Evolutionary conservation across 305 asterid genomes (phyloP), one percentile per base, ranked within the genome.

Genomic region (Caryopteris hybrid): DNA sequence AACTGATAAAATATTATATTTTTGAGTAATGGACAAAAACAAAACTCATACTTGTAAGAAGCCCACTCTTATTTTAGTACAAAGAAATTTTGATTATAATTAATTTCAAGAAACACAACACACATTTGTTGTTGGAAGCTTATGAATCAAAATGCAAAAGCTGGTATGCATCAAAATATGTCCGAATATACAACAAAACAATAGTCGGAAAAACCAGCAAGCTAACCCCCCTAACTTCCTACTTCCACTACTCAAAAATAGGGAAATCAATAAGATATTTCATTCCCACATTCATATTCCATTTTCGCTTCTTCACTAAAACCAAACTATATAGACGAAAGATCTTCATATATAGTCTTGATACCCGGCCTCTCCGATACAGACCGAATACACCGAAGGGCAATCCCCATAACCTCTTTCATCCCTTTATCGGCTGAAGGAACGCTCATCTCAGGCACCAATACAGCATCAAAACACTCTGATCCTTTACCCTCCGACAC

Each of bases 361-460:
- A 94, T 94, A 6, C 99, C 99, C 4, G 98, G 96, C 80, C 99
- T 85, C 78, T 91, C 98, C 1, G 97, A 80, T 14, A 94, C 95
- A 1, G 87, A 79, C 1, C 96, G 89, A 47, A 94, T 86, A 53
- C 99, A 94, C 11, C 93, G 78, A 6, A 94, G 75, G 6, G 98
- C 96, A 7, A 91, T 89, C 27, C 96, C 96, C 18, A 94, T 90
- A 29, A 91, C 95, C 79, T 89, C 96, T 69, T 89, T 91, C 95
- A 85, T 87, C 60, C 93, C 96, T 74, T 91, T 89, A 57, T 91
- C 97, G 0, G 74, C 84, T 3, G 85, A 80, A 1, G 93, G 96
- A 29, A 77, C 70, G 53, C 85, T 76, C 84, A 73, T 77, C 79
- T 86, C 96, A 0, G 84, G 27, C 56, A 69, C 41, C 78, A 91